phyloP scores from a whole-genome alignment of 495 filamentous ascomycete species.

The Tetracladium setigerum region DNA sequence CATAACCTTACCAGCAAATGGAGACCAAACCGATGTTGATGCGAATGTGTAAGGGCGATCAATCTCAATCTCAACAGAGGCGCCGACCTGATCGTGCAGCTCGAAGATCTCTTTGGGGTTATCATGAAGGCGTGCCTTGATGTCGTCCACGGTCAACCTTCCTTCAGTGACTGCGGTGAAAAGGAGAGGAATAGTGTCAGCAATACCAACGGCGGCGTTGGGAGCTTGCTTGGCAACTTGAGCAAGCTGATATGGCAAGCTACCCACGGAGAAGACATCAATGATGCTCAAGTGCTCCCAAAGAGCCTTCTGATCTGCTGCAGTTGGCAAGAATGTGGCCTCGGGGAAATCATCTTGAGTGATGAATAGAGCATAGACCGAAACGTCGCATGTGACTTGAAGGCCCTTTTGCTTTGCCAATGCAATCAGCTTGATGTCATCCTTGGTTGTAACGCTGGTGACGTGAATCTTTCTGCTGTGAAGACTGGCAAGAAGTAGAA shows the following conservation, averaged over 20 bases:
- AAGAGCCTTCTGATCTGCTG: constrained; percentile 65
- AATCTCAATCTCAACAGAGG: constrained; percentile 70
- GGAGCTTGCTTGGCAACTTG: constrained; percentile 39
- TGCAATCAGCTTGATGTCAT: constrained; percentile 74
- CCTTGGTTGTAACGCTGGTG: constrained; percentile 73
- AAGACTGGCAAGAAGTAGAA: constrained; percentile 71
- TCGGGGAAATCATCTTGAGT: constrained; percentile 67
- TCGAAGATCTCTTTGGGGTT: constrained; percentile 84
- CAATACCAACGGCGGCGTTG: constrained; percentile 57
- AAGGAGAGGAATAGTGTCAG: constrained; percentile 69
- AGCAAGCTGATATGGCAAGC: constrained; percentile 73
- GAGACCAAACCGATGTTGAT: constrained; percentile 57
- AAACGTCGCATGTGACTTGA: constrained; percentile 79
- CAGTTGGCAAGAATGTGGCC: constrained; percentile 58
- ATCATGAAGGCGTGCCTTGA: constrained; percentile 63
- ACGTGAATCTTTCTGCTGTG: constrained; percentile 81
- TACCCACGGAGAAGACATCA: constrained; percentile 79
- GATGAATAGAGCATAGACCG: constrained; percentile 74
- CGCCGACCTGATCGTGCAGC: constrained; percentile 72
- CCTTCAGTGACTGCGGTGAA: constrained; percentile 74
- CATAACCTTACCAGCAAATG: constrained; percentile 64
- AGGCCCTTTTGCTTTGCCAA: constrained; percentile 77
- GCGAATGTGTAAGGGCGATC: constrained; percentile 53
- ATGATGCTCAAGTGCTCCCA: constrained; percentile 74
- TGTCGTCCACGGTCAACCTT: constrained; percentile 64